These are phyloP conservation scores for Naganishia vishniacii DNA, from an alignment of 768 basidiomycete genomes.

Conservation along the genomic window DNA sequence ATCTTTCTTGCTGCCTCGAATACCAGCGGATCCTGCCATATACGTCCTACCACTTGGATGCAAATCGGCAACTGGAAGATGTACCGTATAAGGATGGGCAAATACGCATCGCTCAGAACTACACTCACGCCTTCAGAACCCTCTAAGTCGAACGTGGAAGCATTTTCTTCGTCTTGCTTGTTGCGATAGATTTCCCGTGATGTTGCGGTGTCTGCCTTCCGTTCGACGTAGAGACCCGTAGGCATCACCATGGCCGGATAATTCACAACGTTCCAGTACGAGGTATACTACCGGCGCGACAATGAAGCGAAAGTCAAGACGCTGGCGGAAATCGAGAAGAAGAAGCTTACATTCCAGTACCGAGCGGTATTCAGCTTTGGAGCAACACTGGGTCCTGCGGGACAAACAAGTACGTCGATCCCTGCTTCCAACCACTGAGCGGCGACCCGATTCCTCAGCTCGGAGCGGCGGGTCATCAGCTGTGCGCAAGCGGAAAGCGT, in stretches of 20 bases:
- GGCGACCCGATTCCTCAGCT: not conserved
- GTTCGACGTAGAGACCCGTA: not conserved
- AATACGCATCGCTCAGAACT: not conserved
- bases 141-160: not conserved
- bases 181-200: not conserved
- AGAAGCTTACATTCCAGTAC: not conserved
- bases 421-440: not conserved
- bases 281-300: not conserved
- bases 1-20: not conserved
- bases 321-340: not conserved
- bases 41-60: not conserved
- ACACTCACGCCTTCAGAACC: not conserved
- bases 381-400: not conserved
- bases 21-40: not conserved
- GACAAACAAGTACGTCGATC: not conserved
- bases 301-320: not conserved
- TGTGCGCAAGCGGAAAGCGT: not conserved
- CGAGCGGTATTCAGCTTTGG: slow-evolving; percentile 3
- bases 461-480: not conserved
- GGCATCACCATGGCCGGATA: not conserved
- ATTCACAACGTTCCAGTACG: slow-evolving; percentile 4
- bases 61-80: slow-evolving; percentile 2
- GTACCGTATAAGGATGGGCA: not conserved
- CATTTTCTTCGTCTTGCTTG: not conserved
- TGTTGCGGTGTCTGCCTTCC: not conserved